Conservation (phyloP, 2,329 filamentous ascomycete species). For the Curvularia sp. region DNA sequence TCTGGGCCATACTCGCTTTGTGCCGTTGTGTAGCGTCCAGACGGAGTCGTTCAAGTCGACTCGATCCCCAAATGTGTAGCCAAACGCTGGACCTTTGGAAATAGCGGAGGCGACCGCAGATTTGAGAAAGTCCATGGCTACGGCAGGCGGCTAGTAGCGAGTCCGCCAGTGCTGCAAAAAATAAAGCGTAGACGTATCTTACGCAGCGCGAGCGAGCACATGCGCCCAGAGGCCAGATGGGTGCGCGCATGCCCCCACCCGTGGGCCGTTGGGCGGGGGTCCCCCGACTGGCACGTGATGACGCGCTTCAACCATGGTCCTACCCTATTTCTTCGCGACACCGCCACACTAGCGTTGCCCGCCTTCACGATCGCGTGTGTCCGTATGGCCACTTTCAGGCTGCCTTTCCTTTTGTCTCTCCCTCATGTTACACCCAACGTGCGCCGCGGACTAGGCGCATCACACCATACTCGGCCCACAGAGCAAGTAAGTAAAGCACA, state of each 20-base stretch:
- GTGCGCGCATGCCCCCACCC: slow-evolving; percentile 15
- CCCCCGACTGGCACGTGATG: slow-evolving; percentile 7
- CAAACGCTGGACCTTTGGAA: slow-evolving; percentile 90
- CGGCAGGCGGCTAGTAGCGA: background rate
- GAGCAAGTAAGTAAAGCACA: slow-evolving; percentile 13
- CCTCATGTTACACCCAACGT: slow-evolving; percentile 7
- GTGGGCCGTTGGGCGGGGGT: background rate
- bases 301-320: background rate
- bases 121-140: slow-evolving; percentile 92
- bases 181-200: slow-evolving; percentile 1
- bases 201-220: slow-evolving; percentile 4
- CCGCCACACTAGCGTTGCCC: background rate
- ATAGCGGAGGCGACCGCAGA: slow-evolving; percentile 97
- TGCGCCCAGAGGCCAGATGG: slow-evolving; percentile 16
- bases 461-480: background rate
- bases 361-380: background rate
- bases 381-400: slow-evolving; percentile 7
- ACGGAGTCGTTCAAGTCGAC: slow-evolving; percentile 93
- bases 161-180: background rate
- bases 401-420: background rate
- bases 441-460: slow-evolving; percentile 8
- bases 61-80: slow-evolving; percentile 89
- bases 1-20: slow-evolving; percentile 71
- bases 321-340: slow-evolving; percentile 4
- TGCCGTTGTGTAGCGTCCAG: slow-evolving; percentile 96